Base-by-base conservation (phyloP, 805 yeast species). In the Yamadazyma sp. region DNA sequence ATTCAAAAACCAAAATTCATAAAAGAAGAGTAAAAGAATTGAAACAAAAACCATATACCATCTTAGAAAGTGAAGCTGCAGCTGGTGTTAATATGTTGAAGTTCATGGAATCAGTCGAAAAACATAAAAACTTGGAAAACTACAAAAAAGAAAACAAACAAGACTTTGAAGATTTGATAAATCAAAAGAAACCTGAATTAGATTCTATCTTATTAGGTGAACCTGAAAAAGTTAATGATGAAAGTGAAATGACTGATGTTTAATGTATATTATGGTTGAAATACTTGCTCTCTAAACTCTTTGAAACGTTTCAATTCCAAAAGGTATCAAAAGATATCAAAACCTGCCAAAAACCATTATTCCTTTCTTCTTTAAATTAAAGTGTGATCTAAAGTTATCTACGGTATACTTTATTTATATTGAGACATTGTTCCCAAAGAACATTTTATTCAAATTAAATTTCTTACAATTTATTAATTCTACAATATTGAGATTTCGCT, bases 1-100 rank as follows among this genome's bases (percentile, higher is more conserved):
- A 93, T 63, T 62, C 73, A 43, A 76, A 78, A 48, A 71, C 83
- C 4, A 89, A 88, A 53, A 73, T 80, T 6, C 99, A 93, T 62
- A 89, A 84, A 58, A 76, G 98, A 60, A 72, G 96, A 55, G 82
- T 85, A 17, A 85, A 80, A 57, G 83, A 78, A 26, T 67, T 93
- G 49, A 76, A 74, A 38, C 78, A 70, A 31, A 82, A 81, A 35
- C 97, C 97, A 7, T 91, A 91, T 55, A 80, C 96, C 4, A 82
- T 78, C 36, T 76, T 83, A 42, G 98, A 91, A 53, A 82, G 95
- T 25, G 88, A 87, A 51, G 96, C 96, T 21, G 97, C 95, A 2
- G 75, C 83, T 0, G 98, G 98, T 3, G 65, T 73, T 12, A 82
- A 86, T 55, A 65, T 91, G 50, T 70, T 71, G 33, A 81, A 76